Base-by-base conservation (phyloP, 495 filamentous ascomycete species). In the Peziza echinospora region DNA sequence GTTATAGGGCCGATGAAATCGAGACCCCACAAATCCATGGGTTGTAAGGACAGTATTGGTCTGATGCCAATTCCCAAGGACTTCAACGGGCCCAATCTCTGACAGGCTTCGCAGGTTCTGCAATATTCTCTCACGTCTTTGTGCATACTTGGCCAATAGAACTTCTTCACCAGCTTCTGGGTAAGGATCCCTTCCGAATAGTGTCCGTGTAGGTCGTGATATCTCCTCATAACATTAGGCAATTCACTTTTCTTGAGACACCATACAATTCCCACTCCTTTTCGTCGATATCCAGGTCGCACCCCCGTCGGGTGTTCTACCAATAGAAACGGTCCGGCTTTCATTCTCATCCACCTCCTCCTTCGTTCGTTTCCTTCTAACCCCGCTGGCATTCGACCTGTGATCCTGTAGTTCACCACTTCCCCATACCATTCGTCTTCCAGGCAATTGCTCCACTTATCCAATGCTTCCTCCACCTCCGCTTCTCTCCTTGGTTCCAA, bases 11-110 rank as follows among this genome's bases (percentile, higher is more conserved):
- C 43, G 0, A 49, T 24, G 26, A 49, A 50, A 25, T 47, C 21
- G 13, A 51, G 42, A 13, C 39, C 49, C 21, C 21, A 10, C 11
- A 47, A 5, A 8, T 51, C 49, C 6, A 46, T 13, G 4, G 44
- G 44, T 5, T 46, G 34, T 2, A 47, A 28, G 8, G 46, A 44
- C 2, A 46, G 13, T 1, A 47, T 50, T 0, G 45, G 45, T 1
- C 34, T 17, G 0, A 48, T 17, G 3, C 26, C 41, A 0, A 44
- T 46, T 21, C 19, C 19, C 10, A 45, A 51, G 2, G 44, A 43
- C 13, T 17, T 17, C 0, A 50, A 16, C 0, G 37, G 49, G 7
- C 49, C 44, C 2, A 46, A 19, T 7, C 21, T 47, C 5, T 51
- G 49, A 7, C 49, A 51, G 6, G 5, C 21, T 1, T 22, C 10